Base-by-base conservation (phyloP, 257 asterid species). In the Nicotiana obtusifolia region DNA sequence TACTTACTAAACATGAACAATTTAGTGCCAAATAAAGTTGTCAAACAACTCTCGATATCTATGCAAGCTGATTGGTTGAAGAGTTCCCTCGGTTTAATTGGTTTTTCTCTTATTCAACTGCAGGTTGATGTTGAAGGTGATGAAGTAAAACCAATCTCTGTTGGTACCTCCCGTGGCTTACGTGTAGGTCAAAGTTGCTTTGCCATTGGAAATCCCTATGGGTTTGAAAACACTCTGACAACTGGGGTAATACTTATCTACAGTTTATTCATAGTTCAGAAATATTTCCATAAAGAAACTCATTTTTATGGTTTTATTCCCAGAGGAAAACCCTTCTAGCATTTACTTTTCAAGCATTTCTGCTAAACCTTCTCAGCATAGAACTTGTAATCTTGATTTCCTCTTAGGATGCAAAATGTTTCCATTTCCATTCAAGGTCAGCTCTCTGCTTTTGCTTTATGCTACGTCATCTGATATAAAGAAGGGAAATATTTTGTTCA, bases 141-240 rank as follows among this genome's bases (percentile, higher is more conserved):
- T 67, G 95, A 93, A 87, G 84, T 95, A 54, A 95, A 88, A 80
- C 97, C 97, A 3, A 88, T 83, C 64, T 86, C 81, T 69, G 78
- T 95, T 17, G 98, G 98, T 80, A 87, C 83, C 53, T 95, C 99
- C 53, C 81, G 77, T 26, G 92, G 85, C 59, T 65, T 95, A 80
- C 91, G 61, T 84, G 99, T 93, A 28, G 97, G 99, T 60, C 98
- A 93, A 87, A 93, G 95, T 88, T 93, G 99, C 87, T 91, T 89
- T 54, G 95, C 97, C 60, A 92, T 93, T 52, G 99, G 98, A 82
- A 95, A 95, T 86, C 41, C 41, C 41, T 33, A 33, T 33, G 41
- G 41, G 5, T 33, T 33, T 33, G 41, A 5, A 33, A 33, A 33
- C 41, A 33, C 7, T 33, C 41, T 33, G 41, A 33, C 41, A 33